Base-by-base conservation (phyloP, 768 basidiomycete species). In the Leccinum incarnatum region DNA sequence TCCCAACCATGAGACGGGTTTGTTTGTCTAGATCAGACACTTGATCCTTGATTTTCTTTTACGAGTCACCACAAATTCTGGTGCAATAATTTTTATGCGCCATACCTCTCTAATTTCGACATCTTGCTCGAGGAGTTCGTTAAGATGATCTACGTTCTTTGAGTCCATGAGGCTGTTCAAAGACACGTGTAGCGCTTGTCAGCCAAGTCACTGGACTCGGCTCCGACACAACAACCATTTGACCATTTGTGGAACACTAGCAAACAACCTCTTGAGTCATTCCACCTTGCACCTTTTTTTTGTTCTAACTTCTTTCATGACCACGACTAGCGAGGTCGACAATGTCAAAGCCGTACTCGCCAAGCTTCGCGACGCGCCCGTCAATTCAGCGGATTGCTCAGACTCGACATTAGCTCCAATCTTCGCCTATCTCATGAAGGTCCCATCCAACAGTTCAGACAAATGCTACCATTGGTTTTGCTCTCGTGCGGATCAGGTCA, bases 401-500 rank as follows among this genome's bases (percentile, higher is more conserved):
- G 82, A 84, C 62, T 72, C 70, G 34, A 72, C 83, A 19, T 76
- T 91, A 10, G 75, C 69, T 1, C 74, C 69, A 3, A 70, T 89
- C 45, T 87, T 80, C 67, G 71, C 70, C 12, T 82, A 84, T 67
- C 74, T 91, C 10, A 80, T 88, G 73, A 73, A 70, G 19, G 74
- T 79, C 0, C 74, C 77, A 4, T 72, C 75, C 51, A 69, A 71
- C 49, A 62, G 73, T 32, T 68, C 70, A 47, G 78, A 79, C 51
- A 71, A 75, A 32, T 61, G 60, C 30, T 59, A 81, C 54, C 94
- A 97, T 66, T 95, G 93, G 92, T 95, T 89, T 70, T 97, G 95
- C 71, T 70, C 75, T 29, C 79, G 80, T 37, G 87, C 86, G 4
- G 75, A 81, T 32, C 69, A 78, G 9, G 74, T 83, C 34, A 85